phyloP scores from a whole-genome alignment of 73 alveolate species.

The Blepharisma stoltei region DNA sequence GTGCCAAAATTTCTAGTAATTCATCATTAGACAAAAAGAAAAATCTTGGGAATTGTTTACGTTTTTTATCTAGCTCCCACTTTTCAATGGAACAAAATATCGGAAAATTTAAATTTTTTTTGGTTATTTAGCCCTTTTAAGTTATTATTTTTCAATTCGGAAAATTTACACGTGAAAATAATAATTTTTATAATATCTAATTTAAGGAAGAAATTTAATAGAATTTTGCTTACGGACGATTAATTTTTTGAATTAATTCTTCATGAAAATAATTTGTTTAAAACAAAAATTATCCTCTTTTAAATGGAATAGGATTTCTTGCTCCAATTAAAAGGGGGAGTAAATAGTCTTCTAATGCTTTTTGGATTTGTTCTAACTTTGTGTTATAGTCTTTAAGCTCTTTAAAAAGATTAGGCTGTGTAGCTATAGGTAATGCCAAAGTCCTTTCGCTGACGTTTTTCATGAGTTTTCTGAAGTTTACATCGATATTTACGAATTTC shows the following conservation, averaged over 20 bases:
- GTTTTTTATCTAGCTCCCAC: slow-evolving; percentile 67
- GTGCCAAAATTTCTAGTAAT: slow-evolving; percentile 57
- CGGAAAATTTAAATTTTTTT: no score
- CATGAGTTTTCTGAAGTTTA: slow-evolving; percentile 87
- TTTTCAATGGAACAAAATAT: no score
- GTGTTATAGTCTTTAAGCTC: slow-evolving; percentile 72
- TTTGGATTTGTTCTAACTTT: slow-evolving; percentile 90
- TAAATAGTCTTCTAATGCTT: slow-evolving; percentile 86
- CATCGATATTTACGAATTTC: slow-evolving; percentile 88
- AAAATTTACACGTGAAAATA: neutral
- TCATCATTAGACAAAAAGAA: slow-evolving; percentile 96
- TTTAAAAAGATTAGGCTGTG: slow-evolving; percentile 64
- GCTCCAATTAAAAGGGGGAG: no score
- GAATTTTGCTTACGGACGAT: no score
- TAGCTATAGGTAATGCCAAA: slow-evolving; percentile 33
- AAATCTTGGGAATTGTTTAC: slow-evolving; percentile 92
- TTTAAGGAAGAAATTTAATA: no score
- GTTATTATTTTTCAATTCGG: no score
- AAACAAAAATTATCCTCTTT: slow-evolving; percentile 1
- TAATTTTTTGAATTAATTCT: no score
- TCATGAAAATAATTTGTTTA: slow-evolving; percentile 52
- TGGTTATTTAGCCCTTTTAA: no score
- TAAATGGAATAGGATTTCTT: no score
- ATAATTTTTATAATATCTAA: neutral
- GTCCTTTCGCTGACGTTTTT: slow-evolving; percentile 69